Conservation (phyloP, 768 basidiomycete genomes). For the Trichaptum fuscoviolaceum region DNA sequence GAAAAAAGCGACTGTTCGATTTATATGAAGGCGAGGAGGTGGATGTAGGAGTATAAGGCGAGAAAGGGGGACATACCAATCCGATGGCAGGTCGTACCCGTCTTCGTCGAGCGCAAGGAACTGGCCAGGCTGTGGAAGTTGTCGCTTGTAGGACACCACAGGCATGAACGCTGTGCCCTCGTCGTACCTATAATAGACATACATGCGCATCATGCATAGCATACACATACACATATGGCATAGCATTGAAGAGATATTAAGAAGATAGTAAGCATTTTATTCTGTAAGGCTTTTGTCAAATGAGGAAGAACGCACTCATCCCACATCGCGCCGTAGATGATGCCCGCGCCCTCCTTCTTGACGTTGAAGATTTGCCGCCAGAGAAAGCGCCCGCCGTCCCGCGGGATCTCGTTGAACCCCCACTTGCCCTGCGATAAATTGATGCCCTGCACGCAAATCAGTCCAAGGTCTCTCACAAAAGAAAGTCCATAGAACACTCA, state of each 20-base stretch:
- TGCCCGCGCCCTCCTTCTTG: constrained; percentile 52
- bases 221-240: background rate
- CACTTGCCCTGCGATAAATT: constrained; percentile 70
- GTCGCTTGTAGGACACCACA: constrained; percentile 49
- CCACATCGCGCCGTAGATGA: constrained; percentile 84
- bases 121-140: constrained; percentile 55
- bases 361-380: constrained; percentile 78
- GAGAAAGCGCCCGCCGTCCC: constrained; percentile 71
- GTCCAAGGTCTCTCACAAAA: background rate
- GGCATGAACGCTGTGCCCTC: constrained; percentile 85
- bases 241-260: background rate
- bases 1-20: constrained; percentile 1
- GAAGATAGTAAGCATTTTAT: background rate
- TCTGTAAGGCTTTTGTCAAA: background rate
- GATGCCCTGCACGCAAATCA: constrained; percentile 42
- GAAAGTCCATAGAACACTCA: constrained; percentile 32
- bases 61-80: constrained; percentile 53
- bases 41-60: constrained; percentile 10
- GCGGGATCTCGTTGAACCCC: constrained; percentile 65
- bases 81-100: constrained; percentile 68
- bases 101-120: constrained; percentile 73
- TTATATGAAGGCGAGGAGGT: constrained; percentile 10
- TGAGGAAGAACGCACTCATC: constrained; percentile 51
- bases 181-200: constrained; percentile 52
- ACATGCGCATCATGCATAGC: background rate